Evolutionary conservation across 106 monocot species (phyloP).

Genomic region (Ottelia alismoides): DNA sequence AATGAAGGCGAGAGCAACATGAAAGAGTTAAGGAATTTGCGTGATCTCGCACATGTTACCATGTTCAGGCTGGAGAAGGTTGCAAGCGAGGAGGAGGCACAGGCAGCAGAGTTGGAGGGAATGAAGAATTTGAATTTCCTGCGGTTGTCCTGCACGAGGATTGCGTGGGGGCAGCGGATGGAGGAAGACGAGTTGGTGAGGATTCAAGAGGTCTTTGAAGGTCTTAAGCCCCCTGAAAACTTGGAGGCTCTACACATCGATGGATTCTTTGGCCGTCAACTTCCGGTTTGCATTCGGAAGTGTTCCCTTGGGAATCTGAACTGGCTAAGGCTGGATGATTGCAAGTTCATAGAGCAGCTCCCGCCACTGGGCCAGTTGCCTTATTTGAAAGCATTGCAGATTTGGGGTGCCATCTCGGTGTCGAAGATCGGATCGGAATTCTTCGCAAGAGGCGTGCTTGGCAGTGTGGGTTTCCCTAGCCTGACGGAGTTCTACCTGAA

Average conservation of each 20-base stretch:
- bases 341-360: slow-evolving; percentile 9
- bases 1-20: slow-evolving; percentile 9
- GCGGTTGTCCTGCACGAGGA: slow-evolving; percentile 1
- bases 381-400: slow-evolving; percentile 11
- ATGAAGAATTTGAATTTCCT: slow-evolving; percentile 19
- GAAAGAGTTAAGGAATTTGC: slow-evolving; percentile 17
- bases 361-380: slow-evolving; percentile 26
- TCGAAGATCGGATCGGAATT: slow-evolving; percentile 10
- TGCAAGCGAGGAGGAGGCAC: slow-evolving; percentile 2
- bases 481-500: slow-evolving; percentile 1
- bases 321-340: slow-evolving; percentile 11
- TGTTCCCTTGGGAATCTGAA: slow-evolving; percentile 14
- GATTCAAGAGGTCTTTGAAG: slow-evolving; percentile 22
- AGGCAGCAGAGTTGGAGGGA: slow-evolving; percentile 5
- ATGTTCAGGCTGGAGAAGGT: slow-evolving; percentile 22
- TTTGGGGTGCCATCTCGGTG: slow-evolving; percentile 8
- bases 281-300: slow-evolving; percentile 10
- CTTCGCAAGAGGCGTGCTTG: too few species aligned
- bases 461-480: neutral
- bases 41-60: slow-evolving; percentile 14
- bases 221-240: slow-evolving; percentile 17
- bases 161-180: neutral
- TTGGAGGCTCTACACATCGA: slow-evolving; percentile 15
- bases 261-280: slow-evolving; percentile 12
- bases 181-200: slow-evolving; percentile 9